phyloP scores from a whole-genome alignment of 768 basidiomycete species.

The Pisolithus microcarpus region DNA sequence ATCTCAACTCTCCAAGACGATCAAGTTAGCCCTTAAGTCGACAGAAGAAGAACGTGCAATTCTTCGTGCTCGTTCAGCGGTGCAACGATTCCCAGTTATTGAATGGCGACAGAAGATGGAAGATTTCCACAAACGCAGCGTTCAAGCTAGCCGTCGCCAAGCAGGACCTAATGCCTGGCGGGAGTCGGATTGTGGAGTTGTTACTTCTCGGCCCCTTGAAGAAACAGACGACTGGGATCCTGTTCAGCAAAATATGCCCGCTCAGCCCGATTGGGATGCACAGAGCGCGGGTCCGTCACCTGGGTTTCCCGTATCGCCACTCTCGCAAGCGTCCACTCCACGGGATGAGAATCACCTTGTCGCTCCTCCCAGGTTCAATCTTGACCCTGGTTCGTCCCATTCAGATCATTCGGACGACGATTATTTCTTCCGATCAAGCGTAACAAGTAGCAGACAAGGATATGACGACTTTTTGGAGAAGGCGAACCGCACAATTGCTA shows the following conservation, averaged over 20 bases:
- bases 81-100: constrained; percentile 95
- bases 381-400: constrained; percentile 23
- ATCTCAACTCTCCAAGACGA: constrained; percentile 88
- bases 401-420: constrained; percentile 63
- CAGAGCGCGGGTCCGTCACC: constrained; percentile 44
- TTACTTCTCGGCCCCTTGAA: constrained; percentile 38
- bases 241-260: constrained; percentile 52
- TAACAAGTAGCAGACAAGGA: constrained; percentile 31
- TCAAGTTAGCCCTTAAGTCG: constrained; percentile 90
- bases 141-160: constrained; percentile 56
- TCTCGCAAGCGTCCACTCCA: constrained; percentile 54
- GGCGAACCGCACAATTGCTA: constrained; percentile 77
- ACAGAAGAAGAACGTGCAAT: constrained; percentile 87
- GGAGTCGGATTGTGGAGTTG: constrained; percentile 54
- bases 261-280: constrained; percentile 72
- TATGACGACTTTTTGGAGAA: constrained; percentile 79
- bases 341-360: constrained; percentile 36
- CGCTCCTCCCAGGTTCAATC: constrained; percentile 24
- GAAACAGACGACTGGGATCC: constrained; percentile 82
- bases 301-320: constrained; percentile 47
- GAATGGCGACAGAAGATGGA: constrained; percentile 97
- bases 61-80: constrained; percentile 85
- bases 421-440: constrained; percentile 37
- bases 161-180: constrained; percentile 77
- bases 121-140: constrained; percentile 88